Evolutionary conservation across 176 grass and related monocot species (phyloP), one percentile per base, ranked within the genome.

Genomic region (Olyra latifolia): DNA sequence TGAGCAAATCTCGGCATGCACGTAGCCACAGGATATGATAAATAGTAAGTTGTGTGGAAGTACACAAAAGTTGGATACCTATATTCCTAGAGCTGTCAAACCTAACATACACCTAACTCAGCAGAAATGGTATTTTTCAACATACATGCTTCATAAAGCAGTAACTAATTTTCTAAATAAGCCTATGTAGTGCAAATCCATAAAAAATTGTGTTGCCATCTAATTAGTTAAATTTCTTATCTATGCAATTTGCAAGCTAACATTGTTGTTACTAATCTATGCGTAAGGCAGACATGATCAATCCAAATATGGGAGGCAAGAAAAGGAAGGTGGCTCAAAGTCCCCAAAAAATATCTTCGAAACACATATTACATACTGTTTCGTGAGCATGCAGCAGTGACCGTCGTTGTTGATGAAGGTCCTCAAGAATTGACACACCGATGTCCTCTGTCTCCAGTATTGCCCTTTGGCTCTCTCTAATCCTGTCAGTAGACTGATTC

Each of bases 381-480:
- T 57, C 88, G 73, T 97, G 94, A 65, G 91, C 71, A 69, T 97
- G 94, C 60, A 97, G 85, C 27, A 97, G 89, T 38, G 91, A 97
- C 58, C 94, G 91, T 22, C 94, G 81, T 83, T 94, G 91, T 73
- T 88, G 73, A 71, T 94, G 94, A 71, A 94, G 91, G 44, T 94
- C 91, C 81, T 94, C 87, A 83, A 97, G 91, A 87, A 97, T 94
- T 43, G 89, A 82, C 10, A 81, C 89, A 12, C 91, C 91, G 13
- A 94, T 85, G 20, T 94, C 91, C 90, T 97, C 91, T 44, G 89
- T 97, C 62, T 94, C 91, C 6, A 97, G 82, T 47, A 86, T 87
- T 75, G 87, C 78, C 84, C 82, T 94, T 86, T 87, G 89, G 83
- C 78, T 90, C 76, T 97, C 89, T 67, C 84, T 88, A 72, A 94